Evolutionary conservation across 176 grass and related monocot genomes (phyloP).

Genomic region (bread wheat (Triticum aestivum)): IWGSC_CS_RefSeq_v2.1 NC_057800.1:555450045-555450544

Average conservation of each 20-base stretch:
- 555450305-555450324: conserved; percentile 1
- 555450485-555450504: conserved; percentile 24
- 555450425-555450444: conserved; percentile 75
- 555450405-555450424: conserved; percentile 88
- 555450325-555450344: conserved; percentile 7
- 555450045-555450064: neutral
- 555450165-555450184: neutral
- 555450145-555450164: neutral
- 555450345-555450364: conserved; percentile 15
- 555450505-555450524: conserved; percentile 27
- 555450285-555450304: conserved; percentile 1
- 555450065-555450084: neutral
- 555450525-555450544: conserved; percentile 19
- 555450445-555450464: conserved; percentile 95
- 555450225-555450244: neutral
- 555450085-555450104: conserved; percentile 13
- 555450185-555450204: neutral
- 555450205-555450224: neutral
- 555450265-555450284: neutral
- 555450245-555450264: neutral
- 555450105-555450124: conserved; percentile 10
- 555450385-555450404: conserved; percentile 86
- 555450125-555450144: neutral
- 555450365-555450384: conserved; percentile 93
- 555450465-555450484: conserved; percentile 81